Evolutionary conservation across 2,329 filamentous ascomycete genomes (phyloP), one percentile per base, ranked within the genome.

Genomic region (Sporothrix brunneoviolacea): DNA sequence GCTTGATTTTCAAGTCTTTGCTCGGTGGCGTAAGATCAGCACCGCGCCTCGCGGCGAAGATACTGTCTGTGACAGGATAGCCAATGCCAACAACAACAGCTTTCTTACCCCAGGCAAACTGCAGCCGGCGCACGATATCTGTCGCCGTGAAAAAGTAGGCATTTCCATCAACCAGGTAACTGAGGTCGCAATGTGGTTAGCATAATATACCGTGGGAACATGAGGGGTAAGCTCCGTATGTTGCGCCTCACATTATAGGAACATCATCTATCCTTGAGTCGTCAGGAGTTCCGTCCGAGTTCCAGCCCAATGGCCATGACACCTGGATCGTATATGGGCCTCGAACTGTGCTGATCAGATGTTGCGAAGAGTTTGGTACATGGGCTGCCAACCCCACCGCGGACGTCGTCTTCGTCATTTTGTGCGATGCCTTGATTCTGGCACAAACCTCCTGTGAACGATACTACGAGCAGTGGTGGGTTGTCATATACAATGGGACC

Each of bases 11-110:
- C 41, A 33, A 44, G 28, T 44, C 33, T 5, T 35, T 30, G 41
- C 27, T 44, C 5, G 41, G 28, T 30, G 41, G 41, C 19, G 41
- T 44, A 27, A 44, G 28, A 19, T 44, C 41, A n/a, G 19, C 41
- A 9, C 41, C 28, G 2, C 41, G 28, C 7, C 16, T 13, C 18
- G 33, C 33, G 28, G 4, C 16, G 21, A 44, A 44, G 10, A 44
- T 30, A 8, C 28, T 13, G 35, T 57, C 41, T 18, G 41, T 33
- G 12, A 44, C 33, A 22, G 41, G 41, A n/a, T 44, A 44, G 16
- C 28, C 41, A 4, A 44, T 15, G 4, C 41, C 41, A 2, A 35
- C 28, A 18, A 13, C 28, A 33, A 44, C 30, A n/a, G 41, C 28
- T 30, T 22, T 44, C 13, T 44, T 44, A 16, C 28, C 18, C 4